Percentiles rank a stretch among this genome's conserved stretches.
Conservation (phyloP, 2,329 filamentous ascomycete species). For the Colletotrichum nymphaeae region DNA sequence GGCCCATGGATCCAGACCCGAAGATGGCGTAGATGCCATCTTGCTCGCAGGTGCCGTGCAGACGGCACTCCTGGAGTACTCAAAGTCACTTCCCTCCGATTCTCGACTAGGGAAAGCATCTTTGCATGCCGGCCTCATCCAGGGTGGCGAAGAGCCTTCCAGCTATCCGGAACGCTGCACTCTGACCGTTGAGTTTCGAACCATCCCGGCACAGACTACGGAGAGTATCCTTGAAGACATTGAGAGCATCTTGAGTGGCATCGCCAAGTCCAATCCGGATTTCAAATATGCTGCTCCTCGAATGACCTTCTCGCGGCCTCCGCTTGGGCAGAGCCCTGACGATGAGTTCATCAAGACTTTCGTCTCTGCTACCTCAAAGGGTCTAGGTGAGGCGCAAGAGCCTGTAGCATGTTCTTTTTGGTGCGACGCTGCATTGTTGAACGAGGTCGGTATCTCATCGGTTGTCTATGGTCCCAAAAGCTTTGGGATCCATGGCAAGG, state of each 20-base stretch:
- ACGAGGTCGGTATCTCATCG: slow-evolving; percentile 55
- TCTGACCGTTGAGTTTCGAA: slow-evolving; percentile 60
- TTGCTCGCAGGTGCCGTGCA: slow-evolving; percentile 58
- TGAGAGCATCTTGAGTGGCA: slow-evolving; percentile 46
- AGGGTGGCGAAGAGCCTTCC: slow-evolving; percentile 62
- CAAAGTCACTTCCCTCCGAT: slow-evolving; percentile 48
- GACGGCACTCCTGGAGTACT: slow-evolving; percentile 55
- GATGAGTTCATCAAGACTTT: slow-evolving; percentile 35
- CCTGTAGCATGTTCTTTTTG: slow-evolving; percentile 53
- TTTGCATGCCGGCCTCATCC: slow-evolving; percentile 60
- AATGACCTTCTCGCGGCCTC: slow-evolving; percentile 54
- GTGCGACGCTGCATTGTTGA: slow-evolving; percentile 63
- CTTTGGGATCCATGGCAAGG: slow-evolving; percentile 60
- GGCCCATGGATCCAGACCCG: slow-evolving; percentile 54
- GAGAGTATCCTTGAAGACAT: slow-evolving; percentile 52
- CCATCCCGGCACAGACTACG: slow-evolving; percentile 55
- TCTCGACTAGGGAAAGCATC: slow-evolving; percentile 49
- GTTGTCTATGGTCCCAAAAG: slow-evolving; percentile 60
- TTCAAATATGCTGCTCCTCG: slow-evolving; percentile 53
- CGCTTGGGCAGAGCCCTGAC: slow-evolving; percentile 49
- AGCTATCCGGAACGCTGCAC: slow-evolving; percentile 63
- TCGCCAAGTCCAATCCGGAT: slow-evolving; percentile 45
- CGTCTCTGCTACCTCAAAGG: slow-evolving; percentile 35
- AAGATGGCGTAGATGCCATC: slow-evolving; percentile 63
- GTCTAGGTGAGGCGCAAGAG: slow-evolving; percentile 41